Percentiles rank a stretch among this genome's conserved stretches.
phyloP scores from a whole-genome alignment of 192 early-diverging fungal genomes.

The Gaertneriomyces semiglobifer region DNA sequence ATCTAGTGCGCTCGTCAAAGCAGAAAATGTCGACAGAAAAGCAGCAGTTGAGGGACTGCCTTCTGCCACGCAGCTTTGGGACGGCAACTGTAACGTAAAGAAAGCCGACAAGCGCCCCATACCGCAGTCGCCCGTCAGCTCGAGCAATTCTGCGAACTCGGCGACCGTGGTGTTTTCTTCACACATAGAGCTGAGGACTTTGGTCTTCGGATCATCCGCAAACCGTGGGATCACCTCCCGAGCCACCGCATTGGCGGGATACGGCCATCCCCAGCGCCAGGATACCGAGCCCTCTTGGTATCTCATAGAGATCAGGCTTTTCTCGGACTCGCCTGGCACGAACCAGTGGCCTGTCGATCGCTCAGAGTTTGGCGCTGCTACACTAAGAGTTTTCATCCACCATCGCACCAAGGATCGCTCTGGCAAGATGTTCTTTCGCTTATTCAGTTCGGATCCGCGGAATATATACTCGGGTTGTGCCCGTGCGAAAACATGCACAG shows the following conservation, averaged over 20 bases:
- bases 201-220: constrained; percentile 53
- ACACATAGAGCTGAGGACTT: constrained; percentile 32
- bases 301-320: neutral
- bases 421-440: constrained; percentile 58
- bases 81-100: constrained; percentile 32
- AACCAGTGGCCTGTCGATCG: constrained; percentile 42
- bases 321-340: constrained; percentile 51
- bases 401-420: constrained; percentile 68
- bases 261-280: constrained; percentile 16
- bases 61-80: too few relatives aligned
- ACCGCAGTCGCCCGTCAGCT: constrained; percentile 72
- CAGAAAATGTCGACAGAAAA: too few relatives aligned
- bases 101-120: constrained; percentile 68
- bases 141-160: constrained; percentile 64
- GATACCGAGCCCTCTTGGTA: too few relatives aligned
- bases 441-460: constrained; percentile 54
- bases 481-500: constrained; percentile 69
- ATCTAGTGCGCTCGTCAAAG: too few relatives aligned
- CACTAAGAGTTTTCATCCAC: constrained; percentile 63
- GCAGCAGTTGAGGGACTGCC: too few relatives aligned
- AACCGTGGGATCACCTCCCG: constrained; percentile 45
- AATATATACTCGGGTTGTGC: constrained; percentile 86
- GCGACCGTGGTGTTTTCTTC: constrained; percentile 37
- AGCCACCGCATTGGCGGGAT: neutral
- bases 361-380: constrained; percentile 1